Conservation (phyloP, 257 asterid genomes). For the Orobanche coerulescens region DNA sequence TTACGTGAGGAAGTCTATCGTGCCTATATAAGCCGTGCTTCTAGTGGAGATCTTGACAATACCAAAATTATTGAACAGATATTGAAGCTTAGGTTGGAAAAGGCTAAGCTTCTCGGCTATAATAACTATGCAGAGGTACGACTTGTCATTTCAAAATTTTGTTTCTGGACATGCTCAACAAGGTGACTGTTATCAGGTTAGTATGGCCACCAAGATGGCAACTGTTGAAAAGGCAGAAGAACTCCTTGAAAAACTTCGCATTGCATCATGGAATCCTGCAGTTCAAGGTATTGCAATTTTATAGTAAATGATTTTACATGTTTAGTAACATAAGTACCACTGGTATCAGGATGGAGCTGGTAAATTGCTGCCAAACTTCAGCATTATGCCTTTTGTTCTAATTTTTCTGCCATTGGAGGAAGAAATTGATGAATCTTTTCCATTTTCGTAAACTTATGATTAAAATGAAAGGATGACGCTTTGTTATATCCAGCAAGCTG, state of each 20-base stretch:
- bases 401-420: conserved; percentile 1
- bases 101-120: conserved; percentile 94
- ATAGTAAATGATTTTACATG: conserved; percentile 4
- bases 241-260: conserved; percentile 82
- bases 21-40: conserved; percentile 84
- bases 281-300: conserved; percentile 39
- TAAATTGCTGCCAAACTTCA: background rate
- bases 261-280: conserved; percentile 91
- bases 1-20: conserved; percentile 96
- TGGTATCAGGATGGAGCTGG: background rate
- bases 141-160: background rate
- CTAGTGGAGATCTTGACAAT: conserved; percentile 88
- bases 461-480: too few species aligned
- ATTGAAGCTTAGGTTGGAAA: conserved; percentile 80
- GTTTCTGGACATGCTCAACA: conserved; percentile 22
- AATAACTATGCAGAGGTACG: conserved; percentile 89
- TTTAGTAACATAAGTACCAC: conserved; percentile 6
- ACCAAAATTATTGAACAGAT: conserved; percentile 71
- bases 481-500: background rate
- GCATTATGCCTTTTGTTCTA: background rate
- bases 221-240: conserved; percentile 80
- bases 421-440: background rate
- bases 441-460: conserved; percentile 1
- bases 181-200: conserved; percentile 49
- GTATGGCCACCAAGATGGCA: conserved; percentile 98